Conservation (phyloP, 805 yeast genomes). For the Sungouiella blattae region DNA sequence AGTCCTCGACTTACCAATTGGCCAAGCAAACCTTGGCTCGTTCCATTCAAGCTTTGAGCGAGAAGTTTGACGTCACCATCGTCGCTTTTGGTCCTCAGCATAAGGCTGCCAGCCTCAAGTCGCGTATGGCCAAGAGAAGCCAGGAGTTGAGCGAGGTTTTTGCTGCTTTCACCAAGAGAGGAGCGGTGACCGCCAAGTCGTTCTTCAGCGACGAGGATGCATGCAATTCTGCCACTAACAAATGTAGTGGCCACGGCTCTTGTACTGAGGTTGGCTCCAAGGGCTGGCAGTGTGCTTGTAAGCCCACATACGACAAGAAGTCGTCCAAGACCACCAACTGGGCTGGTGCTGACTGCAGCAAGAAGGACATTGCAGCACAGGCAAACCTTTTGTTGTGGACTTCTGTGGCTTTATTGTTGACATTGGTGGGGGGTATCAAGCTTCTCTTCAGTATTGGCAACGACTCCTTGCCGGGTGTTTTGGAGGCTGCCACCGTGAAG, state of each 20-base stretch:
- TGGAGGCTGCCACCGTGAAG: conserved; percentile 51
- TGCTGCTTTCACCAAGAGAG: conserved; percentile 13
- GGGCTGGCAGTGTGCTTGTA: conserved; percentile 52
- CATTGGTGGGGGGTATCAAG: conserved; percentile 50
- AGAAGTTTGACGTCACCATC: conserved; percentile 19
- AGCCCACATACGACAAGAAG: conserved; percentile 39
- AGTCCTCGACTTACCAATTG: conserved; percentile 39
- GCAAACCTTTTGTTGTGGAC: conserved; percentile 73
- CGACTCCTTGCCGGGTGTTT: conserved; percentile 66
- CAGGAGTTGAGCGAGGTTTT: conserved; percentile 16
- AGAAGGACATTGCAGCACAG: conserved; percentile 62
- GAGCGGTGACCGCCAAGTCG: conserved; percentile 13
- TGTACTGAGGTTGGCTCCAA: conserved; percentile 37
- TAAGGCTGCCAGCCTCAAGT: conserved; percentile 9
- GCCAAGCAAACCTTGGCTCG: conserved; percentile 32
- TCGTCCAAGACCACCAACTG: conserved; percentile 47
- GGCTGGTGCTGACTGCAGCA: conserved; percentile 61
- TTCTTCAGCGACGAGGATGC: conserved; percentile 45
- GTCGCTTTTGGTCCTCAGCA: conserved; percentile 16
- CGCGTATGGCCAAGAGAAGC: conserved; percentile 12
- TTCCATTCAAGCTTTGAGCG: conserved; percentile 12
- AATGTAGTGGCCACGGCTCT: conserved; percentile 53
- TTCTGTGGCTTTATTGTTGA: conserved; percentile 41
- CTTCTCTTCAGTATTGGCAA: conserved; percentile 52
- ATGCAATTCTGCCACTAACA: conserved; percentile 44